Conservation (phyloP, 2,329 filamentous ascomycete genomes). For the Capronia americana region DNA sequence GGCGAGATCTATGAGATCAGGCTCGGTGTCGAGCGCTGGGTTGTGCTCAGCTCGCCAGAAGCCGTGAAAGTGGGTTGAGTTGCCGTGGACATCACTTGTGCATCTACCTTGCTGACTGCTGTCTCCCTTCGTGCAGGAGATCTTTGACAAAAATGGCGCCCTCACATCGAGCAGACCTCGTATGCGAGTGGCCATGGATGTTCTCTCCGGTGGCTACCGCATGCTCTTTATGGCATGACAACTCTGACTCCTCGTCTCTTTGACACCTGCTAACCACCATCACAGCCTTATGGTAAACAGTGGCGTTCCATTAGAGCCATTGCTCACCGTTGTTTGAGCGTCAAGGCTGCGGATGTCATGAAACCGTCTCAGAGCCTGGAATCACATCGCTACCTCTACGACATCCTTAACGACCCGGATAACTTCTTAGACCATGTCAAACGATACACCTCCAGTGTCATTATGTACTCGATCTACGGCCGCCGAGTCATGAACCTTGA, state of each 20-base stretch:
- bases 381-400: conserved; percentile 9
- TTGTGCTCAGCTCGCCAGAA: conserved; percentile 22
- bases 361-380: conserved; percentile 21
- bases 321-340: conserved; percentile 10
- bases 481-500: conserved; percentile 3
- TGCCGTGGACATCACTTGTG: not conserved
- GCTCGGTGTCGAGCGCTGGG: conserved; percentile 29
- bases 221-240: conserved; percentile 23
- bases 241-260: not conserved
- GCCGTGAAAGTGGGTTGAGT: conserved; percentile 14
- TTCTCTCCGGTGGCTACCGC: conserved; percentile 21
- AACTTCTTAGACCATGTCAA: conserved; percentile 17
- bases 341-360: conserved; percentile 15
- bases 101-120: not conserved
- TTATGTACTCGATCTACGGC: conserved; percentile 12
- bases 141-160: conserved; percentile 15
- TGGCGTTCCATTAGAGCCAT: conserved; percentile 17
- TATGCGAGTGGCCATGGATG: conserved; percentile 15
- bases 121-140: conserved; percentile 2
- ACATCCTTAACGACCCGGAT: conserved; percentile 10
- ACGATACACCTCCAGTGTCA: conserved; percentile 13
- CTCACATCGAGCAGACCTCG: not conserved
- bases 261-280: not conserved
- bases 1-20: conserved; percentile 33
- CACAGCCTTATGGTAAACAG: conserved; percentile 17